Evolutionary conservation across 352 stramenopile species (phyloP).

Genomic region (Globisporangium cystogenes): DNA sequence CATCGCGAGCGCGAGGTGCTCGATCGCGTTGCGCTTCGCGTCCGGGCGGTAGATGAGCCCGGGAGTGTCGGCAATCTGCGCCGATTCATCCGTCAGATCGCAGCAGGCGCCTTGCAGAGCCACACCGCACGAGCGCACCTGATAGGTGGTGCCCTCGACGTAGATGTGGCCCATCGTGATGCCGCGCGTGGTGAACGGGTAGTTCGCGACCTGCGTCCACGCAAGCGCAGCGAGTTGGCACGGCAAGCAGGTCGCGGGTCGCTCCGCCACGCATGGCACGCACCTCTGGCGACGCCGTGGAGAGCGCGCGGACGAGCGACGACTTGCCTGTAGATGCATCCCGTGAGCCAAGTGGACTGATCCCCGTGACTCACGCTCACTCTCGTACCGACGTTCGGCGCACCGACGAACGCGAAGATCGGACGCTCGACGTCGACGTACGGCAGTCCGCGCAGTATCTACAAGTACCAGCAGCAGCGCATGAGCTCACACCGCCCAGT

Average conservation of each 20-base stretch:
- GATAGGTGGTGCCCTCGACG: conserved; percentile 73
- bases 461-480: background rate
- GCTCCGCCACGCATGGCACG: background rate
- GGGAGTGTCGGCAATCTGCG: conserved; percentile 79
- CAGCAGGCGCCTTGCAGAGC: conserved; percentile 1
- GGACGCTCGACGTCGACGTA: conserved; percentile 74
- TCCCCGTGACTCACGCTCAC: background rate
- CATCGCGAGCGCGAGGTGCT: conserved; percentile 68
- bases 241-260: background rate
- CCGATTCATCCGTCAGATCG: background rate
- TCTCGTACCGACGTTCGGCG: conserved; percentile 72
- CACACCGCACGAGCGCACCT: conserved; percentile 24
- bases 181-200: conserved; percentile 82
- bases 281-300: conserved; percentile 78
- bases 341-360: too few species aligned
- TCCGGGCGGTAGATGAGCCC: conserved; percentile 64
- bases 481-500: background rate
- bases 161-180: conserved; percentile 89
- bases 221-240: background rate
- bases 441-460: conserved; percentile 70
- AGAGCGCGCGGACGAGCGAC: conserved; percentile 71
- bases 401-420: conserved; percentile 82
- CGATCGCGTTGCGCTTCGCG: conserved; percentile 61
- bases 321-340: conserved; percentile 58
- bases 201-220: conserved; percentile 66